These are phyloP conservation scores for Teratosphaeriaceae sp. DNA, from an alignment of 2,329 filamentous ascomycete genomes.

Conservation along the genomic window DNA sequence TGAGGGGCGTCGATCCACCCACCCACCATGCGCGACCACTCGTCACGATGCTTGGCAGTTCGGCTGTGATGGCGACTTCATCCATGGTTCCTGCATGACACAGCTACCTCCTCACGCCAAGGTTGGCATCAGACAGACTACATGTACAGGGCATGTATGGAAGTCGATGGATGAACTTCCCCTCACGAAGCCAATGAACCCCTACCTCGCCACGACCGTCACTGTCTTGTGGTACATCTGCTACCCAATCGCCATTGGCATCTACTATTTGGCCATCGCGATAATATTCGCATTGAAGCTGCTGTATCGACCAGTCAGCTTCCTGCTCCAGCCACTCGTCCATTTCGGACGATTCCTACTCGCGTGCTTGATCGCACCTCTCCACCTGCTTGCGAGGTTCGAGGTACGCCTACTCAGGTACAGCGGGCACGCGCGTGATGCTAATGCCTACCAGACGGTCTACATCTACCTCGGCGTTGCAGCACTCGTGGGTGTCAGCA, in stretches of 20 bases:
- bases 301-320: slow-evolving; percentile 40
- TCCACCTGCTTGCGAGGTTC: slow-evolving; percentile 46
- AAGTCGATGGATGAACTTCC: too few species aligned
- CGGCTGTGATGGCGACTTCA: neutral
- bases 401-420: slow-evolving; percentile 40
- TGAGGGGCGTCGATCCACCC: too few species aligned
- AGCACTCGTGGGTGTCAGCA: slow-evolving; percentile 56
- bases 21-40: too few species aligned
- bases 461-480: slow-evolving; percentile 60
- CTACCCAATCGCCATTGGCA: slow-evolving; percentile 31
- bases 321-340: slow-evolving; percentile 46
- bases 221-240: neutral
- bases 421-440: neutral
- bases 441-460: slow-evolving; percentile 33
- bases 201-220: neutral
- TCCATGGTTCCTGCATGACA: too few species aligned
- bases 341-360: slow-evolving; percentile 39
- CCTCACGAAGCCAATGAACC: neutral
- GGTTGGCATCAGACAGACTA: too few species aligned
- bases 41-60: too few species aligned
- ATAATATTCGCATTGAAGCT: slow-evolving; percentile 39
- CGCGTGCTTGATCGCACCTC: slow-evolving; percentile 40
- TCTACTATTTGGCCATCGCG: slow-evolving; percentile 33
- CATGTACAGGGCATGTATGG: too few species aligned
- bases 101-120: too few species aligned